Conservation (phyloP, 78 protist species). For the Planoprotostelium fungivorum region DNA sequence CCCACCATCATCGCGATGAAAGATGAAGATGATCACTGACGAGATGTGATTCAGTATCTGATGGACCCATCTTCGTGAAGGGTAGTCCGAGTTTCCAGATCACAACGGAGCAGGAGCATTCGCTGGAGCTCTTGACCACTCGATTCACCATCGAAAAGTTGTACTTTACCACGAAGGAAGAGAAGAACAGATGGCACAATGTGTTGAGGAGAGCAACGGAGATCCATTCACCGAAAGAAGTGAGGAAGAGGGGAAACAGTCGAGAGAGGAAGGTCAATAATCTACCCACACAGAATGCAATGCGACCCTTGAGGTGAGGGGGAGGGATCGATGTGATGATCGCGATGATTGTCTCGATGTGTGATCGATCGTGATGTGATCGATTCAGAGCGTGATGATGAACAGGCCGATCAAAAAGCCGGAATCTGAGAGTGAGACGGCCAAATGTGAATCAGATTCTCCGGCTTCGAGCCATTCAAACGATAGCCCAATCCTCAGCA, state of each 20-base stretch:
- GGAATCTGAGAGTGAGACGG: no score
- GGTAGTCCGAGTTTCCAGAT: background rate
- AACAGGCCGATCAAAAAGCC: background rate
- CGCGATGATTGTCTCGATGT: no score
- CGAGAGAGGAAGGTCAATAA: background rate
- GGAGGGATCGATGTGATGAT: no score
- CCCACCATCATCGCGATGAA: background rate
- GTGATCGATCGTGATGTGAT: background rate
- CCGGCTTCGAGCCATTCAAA: background rate
- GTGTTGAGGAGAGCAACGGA: background rate
- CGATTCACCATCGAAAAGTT: background rate
- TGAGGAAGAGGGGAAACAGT: background rate
- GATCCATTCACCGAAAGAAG: background rate
- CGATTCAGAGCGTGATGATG: background rate
- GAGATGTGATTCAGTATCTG: background rate
- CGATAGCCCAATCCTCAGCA: background rate
- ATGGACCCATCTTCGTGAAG: background rate
- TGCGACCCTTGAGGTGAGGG: no score
- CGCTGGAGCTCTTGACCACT: background rate
- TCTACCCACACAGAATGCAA: background rate
- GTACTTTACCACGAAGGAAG: background rate
- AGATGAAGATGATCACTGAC: background rate
- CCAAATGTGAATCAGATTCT: no score
- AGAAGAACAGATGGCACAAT: background rate
- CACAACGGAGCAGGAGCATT: background rate